These are phyloP conservation scores for Sedum album DNA, from an alignment of 164 flowering plant species.

Conservation along the genomic window DNA sequence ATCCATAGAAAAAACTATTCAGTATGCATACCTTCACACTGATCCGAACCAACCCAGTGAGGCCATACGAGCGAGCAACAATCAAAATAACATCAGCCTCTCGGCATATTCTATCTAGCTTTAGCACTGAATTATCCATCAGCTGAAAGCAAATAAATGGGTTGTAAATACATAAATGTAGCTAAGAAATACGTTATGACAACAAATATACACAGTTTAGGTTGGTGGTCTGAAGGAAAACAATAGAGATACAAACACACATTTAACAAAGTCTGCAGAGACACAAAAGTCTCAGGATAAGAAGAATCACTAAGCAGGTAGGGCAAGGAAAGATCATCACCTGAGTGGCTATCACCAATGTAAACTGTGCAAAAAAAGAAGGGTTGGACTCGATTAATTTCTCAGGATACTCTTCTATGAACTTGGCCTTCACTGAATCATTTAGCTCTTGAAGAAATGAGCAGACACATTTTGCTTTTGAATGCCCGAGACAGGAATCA, in stretches of 20 bases:
- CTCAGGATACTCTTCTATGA: conserved; percentile 85
- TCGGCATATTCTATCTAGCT: conserved; percentile 87
- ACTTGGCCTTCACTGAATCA: conserved; percentile 94
- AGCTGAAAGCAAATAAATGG: conserved; percentile 39
- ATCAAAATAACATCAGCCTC: conserved; percentile 64
- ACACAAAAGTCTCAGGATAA: not conserved
- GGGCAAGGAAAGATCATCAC: conserved; percentile 19
- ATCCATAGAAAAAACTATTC: not conserved
- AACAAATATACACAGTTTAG: not conserved
- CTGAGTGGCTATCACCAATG: conserved; percentile 92
- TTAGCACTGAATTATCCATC: conserved; percentile 66
- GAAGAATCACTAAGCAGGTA: not conserved
- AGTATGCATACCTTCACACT: conserved; percentile 70
- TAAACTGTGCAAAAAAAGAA: conserved; percentile 81
- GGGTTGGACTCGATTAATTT: conserved; percentile 66
- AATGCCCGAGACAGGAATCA: conserved; percentile 66
- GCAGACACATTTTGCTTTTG: conserved; percentile 93
- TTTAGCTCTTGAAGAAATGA: conserved; percentile 88
- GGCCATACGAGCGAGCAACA: conserved; percentile 95
- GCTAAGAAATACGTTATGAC: not conserved
- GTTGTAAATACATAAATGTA: conserved; percentile 3
- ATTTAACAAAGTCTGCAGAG: not conserved
- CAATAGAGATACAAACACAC: not conserved
- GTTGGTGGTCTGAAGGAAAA: not conserved
- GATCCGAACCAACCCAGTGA: conserved; percentile 85